Base-by-base conservation (phyloP, 2,329 filamentous ascomycete species). In the Samsoniella hepiali region DNA sequence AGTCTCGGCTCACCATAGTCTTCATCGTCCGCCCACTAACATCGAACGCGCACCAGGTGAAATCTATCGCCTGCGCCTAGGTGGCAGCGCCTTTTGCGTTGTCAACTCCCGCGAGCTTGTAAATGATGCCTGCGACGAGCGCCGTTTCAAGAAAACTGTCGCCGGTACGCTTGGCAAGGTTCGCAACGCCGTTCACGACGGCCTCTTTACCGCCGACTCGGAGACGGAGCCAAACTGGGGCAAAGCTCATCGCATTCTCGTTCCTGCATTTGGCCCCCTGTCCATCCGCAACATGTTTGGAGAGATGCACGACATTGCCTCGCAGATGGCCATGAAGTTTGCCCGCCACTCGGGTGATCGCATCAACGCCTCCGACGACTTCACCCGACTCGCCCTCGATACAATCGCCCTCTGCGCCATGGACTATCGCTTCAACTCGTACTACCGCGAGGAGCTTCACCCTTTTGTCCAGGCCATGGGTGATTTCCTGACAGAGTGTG, bases 351-450 rank as follows among this genome's bases (percentile, higher is more conserved):
- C 45, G 10, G 89, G 89, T 0, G 76, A 84, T 1, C 72, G 78
- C 1, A 88, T 93, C 64, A 76, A 80, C 51, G 83, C 84, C 0
- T 81, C 84, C 0, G 86, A 89, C 22, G 88, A 91, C 72, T 90
- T 91, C 66, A 91, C 89, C 2, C 82, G 89, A n/a, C 76, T 92
- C 38, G 86, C 89, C 0, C 81, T 93, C 2, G 90, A 93, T 71
- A 89, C 88, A 0, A 81, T 93, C 9, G 88, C 87, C 1, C 80
- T 93, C 3, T 89, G 88, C 72, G 79, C 85, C n/a, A 89, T 91
- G 85, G 84, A 84, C 44, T 88, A 82, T 64, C 85, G 89, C 22
- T 92, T 92, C 80, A 92, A 92, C 74, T 88, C 84, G 1, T 91
- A 88, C 74, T 93, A 92, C 70, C 80, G 81, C 34, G 83, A 90